Evolutionary conservation across 2,329 filamentous ascomycete genomes (phyloP).

Genomic region (Pyrenophora teres): DNA sequence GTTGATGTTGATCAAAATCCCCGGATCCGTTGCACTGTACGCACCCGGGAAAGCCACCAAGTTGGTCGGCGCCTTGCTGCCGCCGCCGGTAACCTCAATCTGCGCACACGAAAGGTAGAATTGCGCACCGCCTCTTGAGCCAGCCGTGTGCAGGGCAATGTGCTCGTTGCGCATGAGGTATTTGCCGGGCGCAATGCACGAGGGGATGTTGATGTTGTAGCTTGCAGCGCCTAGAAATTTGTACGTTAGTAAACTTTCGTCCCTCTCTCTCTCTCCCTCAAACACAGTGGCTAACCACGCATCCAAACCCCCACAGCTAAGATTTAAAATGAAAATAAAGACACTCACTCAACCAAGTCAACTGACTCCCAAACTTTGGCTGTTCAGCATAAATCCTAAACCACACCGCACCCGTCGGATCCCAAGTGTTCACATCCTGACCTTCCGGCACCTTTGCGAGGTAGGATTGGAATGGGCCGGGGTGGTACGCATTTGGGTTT

Average conservation of each 20-base stretch:
- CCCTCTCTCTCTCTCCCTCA: too few species aligned
- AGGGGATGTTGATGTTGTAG: slow-evolving; percentile 46
- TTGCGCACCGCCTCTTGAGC: slow-evolving; percentile 43
- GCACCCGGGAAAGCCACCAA: slow-evolving; percentile 50
- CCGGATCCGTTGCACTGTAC: slow-evolving; percentile 30
- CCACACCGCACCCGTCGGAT: slow-evolving; percentile 43
- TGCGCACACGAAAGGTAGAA: slow-evolving; percentile 55
- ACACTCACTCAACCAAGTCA: slow-evolving; percentile 10
- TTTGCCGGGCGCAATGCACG: slow-evolving; percentile 48
- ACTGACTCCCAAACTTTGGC: slow-evolving; percentile 10
- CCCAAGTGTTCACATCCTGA: slow-evolving; percentile 38
- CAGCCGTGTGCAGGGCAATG: slow-evolving; percentile 51
- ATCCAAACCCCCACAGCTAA: too few species aligned
- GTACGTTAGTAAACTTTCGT: background rate
- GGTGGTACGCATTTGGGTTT: slow-evolving; percentile 33
- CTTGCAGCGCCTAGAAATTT: background rate
- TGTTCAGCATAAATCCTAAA: slow-evolving; percentile 38
- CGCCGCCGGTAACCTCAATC: slow-evolving; percentile 48
- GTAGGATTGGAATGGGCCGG: slow-evolving; percentile 45
- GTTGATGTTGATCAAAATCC: slow-evolving; percentile 44
- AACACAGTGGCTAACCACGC: too few species aligned
- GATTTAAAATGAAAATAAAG: background rate
- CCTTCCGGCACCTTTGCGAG: slow-evolving; percentile 45
- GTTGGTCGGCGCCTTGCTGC: slow-evolving; percentile 42
- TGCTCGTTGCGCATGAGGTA: slow-evolving; percentile 56